phyloP scores from a whole-genome alignment of 768 basidiomycete species.

The Boletus fagicola region DNA sequence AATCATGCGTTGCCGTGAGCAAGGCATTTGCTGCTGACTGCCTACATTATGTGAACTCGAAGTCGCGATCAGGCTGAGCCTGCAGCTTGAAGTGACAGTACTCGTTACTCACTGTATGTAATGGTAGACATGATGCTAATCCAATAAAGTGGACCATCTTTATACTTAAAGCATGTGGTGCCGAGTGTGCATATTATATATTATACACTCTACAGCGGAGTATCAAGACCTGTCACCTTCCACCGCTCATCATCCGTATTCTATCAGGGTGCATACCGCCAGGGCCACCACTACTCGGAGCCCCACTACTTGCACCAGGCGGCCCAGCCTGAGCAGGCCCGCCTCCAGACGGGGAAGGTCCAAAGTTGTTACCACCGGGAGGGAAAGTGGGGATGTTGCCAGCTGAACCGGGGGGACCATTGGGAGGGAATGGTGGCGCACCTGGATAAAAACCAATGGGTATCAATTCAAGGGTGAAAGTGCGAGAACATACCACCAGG shows the following conservation, averaged over 20 bases:
- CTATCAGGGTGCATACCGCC: conserved; percentile 85
- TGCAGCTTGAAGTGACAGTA: too few species aligned
- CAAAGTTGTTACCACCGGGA: conserved; percentile 31
- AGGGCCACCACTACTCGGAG: conserved; percentile 44
- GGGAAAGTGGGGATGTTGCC: conserved; percentile 34
- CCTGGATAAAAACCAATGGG: conserved; percentile 24
- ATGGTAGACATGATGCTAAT: background rate
- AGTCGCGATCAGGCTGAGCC: background rate
- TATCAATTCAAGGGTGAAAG: background rate
- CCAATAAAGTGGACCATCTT: background rate
- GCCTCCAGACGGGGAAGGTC: conserved; percentile 40
- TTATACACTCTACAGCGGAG: background rate
- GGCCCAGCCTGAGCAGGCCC: conserved; percentile 44
- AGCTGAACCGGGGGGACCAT: conserved; percentile 31
- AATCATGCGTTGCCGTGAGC: conserved; percentile 18
- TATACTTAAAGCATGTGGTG: background rate
- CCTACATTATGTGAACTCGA: conserved; percentile 17
- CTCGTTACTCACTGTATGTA: background rate
- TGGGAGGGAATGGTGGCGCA: conserved; percentile 54
- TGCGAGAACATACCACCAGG: conserved; percentile 42
- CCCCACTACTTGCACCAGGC: conserved; percentile 31
- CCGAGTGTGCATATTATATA: background rate
- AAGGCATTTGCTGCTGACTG: conserved; percentile 23
- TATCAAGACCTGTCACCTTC: conserved; percentile 17
- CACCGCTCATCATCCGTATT: conserved; percentile 67